Evolutionary conservation across 2,329 filamentous ascomycete species (phyloP).

Genomic region (Alternaria ventricosa): DNA sequence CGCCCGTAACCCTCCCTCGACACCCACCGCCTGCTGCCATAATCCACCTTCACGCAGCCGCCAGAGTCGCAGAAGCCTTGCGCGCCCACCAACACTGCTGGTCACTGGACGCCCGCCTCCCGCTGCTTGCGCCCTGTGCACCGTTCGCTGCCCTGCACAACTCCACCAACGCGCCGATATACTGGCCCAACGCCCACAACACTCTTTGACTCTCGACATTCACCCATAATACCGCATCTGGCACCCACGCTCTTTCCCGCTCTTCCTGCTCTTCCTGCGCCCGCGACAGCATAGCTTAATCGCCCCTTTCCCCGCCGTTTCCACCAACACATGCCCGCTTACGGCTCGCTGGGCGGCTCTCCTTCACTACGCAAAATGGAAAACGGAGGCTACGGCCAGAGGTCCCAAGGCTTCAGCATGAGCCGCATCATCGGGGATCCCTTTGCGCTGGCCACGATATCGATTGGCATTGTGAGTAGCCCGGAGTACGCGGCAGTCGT

Average conservation of each 20-base stretch:
- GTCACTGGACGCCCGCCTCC: slow-evolving; percentile 11
- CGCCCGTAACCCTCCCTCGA: slow-evolving; percentile 24
- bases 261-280: slow-evolving; percentile 8
- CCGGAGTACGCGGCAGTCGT: neutral
- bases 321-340: slow-evolving; percentile 69
- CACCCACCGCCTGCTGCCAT: slow-evolving; percentile 18
- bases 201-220: neutral
- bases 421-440: slow-evolving; percentile 95
- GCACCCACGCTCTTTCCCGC: slow-evolving; percentile 3
- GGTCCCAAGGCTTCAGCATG: slow-evolving; percentile 66
- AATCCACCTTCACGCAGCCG: slow-evolving; percentile 24
- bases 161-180: neutral
- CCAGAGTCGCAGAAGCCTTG: slow-evolving; percentile 11
- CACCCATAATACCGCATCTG: neutral
- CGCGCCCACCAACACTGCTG: slow-evolving; percentile 8
- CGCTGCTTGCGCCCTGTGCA: slow-evolving; percentile 13
- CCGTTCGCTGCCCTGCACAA: slow-evolving; percentile 3
- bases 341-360: slow-evolving; percentile 72
- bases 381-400: slow-evolving; percentile 59
- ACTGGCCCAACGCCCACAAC: neutral
- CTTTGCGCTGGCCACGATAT: slow-evolving; percentile 92
- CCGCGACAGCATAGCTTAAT: slow-evolving; percentile 20
- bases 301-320: slow-evolving; percentile 37
- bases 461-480: slow-evolving; percentile 81
- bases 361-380: slow-evolving; percentile 85